phyloP scores from a whole-genome alignment of 768 basidiomycete species.

The Pholiota conissans region DNA sequence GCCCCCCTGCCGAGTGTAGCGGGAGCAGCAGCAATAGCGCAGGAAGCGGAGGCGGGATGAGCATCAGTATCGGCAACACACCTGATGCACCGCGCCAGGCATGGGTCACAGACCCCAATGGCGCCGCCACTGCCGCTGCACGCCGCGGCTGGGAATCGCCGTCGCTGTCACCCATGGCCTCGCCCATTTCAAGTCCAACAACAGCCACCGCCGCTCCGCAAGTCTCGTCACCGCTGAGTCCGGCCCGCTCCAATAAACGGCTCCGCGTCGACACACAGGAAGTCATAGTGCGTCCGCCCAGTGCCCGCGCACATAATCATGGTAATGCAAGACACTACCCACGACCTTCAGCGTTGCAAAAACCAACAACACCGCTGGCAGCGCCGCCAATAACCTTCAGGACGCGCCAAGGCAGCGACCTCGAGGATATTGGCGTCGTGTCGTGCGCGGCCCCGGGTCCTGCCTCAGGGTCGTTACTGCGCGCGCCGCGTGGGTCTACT shows the following conservation, averaged over 20 bases:
- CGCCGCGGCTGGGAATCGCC: neutral
- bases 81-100: neutral
- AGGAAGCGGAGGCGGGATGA: neutral
- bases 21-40: neutral
- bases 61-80: neutral
- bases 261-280: constrained; percentile 39
- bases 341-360: neutral
- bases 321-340: neutral
- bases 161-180: neutral
- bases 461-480: constrained; percentile 43
- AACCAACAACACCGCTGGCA: neutral
- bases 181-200: neutral
- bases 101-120: constrained; percentile 5
- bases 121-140: constrained; percentile 34
- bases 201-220: neutral
- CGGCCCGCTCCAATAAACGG: constrained; percentile 29
- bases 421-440: constrained; percentile 48
- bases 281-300: constrained; percentile 18
- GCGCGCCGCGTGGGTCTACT: constrained; percentile 15
- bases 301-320: neutral
- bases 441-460: constrained; percentile 43
- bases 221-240: neutral
- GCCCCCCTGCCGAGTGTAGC: neutral
- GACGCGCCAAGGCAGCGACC: constrained; percentile 37
- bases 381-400: constrained; percentile 27